These are phyloP conservation scores for Aspergillus persii DNA, from an alignment of 2,329 filamentous ascomycete genomes.

Conservation along the genomic window DNA sequence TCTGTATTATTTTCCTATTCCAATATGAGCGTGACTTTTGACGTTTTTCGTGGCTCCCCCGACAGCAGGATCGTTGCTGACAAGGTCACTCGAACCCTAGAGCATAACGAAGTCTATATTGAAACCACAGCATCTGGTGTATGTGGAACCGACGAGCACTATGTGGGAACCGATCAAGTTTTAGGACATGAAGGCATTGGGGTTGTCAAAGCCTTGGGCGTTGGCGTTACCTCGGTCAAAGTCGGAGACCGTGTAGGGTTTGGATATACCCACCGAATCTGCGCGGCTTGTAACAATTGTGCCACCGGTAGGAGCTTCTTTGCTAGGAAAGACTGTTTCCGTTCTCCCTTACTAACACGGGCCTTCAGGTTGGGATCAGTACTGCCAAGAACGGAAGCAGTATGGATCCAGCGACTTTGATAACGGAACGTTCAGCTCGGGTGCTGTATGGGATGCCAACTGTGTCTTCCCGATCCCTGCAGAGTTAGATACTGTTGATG, in stretches of 20 bases:
- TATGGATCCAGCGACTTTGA: slow-evolving; percentile 29
- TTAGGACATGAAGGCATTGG: neutral
- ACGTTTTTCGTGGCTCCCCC: slow-evolving; percentile 18
- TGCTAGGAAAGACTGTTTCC: no score
- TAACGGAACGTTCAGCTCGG: slow-evolving; percentile 29
- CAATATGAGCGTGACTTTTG: slow-evolving; percentile 5
- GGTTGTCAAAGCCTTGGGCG: neutral
- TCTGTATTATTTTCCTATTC: neutral
- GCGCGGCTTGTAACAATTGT: slow-evolving; percentile 32
- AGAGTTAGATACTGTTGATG: slow-evolving; percentile 22
- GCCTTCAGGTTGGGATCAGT: slow-evolving; percentile 17
- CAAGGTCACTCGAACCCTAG: neutral
- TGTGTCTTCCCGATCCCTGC: slow-evolving; percentile 18
- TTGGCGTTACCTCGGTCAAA: neutral
- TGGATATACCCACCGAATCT: slow-evolving; percentile 20
- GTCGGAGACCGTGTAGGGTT: neutral
- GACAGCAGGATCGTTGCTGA: neutral
- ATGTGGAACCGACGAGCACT: neutral
- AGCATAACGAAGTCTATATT: neutral
- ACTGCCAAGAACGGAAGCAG: slow-evolving; percentile 23
- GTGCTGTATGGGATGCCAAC: slow-evolving; percentile 31
- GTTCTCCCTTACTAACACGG: neutral
- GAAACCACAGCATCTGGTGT: neutral
- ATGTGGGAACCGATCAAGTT: neutral
- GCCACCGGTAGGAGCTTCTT: slow-evolving; percentile 13